These are phyloP conservation scores for Psophocarpus tetragonolobus DNA, from an alignment of 306 rosid species.

Conservation along the genomic window DNA sequence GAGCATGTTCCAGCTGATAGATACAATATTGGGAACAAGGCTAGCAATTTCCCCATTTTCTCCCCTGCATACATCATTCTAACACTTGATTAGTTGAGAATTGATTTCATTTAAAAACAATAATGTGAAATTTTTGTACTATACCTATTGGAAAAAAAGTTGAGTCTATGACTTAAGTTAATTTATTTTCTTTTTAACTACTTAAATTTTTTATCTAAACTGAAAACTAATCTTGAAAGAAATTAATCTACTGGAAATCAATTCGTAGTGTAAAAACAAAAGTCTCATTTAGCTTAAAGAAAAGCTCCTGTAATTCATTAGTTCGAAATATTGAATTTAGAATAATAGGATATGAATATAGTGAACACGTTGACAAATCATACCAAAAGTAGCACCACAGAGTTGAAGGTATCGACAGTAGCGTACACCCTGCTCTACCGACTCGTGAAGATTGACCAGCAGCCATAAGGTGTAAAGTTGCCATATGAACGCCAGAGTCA, in stretches of 20 bases:
- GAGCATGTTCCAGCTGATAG: slow-evolving; percentile 62
- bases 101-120: too few relatives aligned
- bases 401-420: slow-evolving; percentile 61
- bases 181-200: too few relatives aligned
- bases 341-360: neutral
- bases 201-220: too few relatives aligned
- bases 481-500: slow-evolving; percentile 58
- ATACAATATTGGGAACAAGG: slow-evolving; percentile 55
- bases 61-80: slow-evolving; percentile 43
- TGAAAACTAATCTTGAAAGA: neutral
- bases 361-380: neutral
- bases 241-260: neutral
- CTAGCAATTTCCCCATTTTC: slow-evolving; percentile 43
- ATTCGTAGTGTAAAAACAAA: neutral
- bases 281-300: neutral
- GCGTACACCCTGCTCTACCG: slow-evolving; percentile 49
- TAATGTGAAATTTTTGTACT: too few relatives aligned
- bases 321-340: neutral
- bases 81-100: neutral
- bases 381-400: slow-evolving; percentile 54
- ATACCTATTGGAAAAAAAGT: neutral
- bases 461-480: slow-evolving; percentile 68
- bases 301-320: neutral
- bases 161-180: neutral
- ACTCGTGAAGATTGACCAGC: slow-evolving; percentile 57